A percentile compares a stretch with the other conserved stretches of the same genome.
Conservation (phyloP, 106 monocot genomes). For the Apostasia ramifera region DNA sequence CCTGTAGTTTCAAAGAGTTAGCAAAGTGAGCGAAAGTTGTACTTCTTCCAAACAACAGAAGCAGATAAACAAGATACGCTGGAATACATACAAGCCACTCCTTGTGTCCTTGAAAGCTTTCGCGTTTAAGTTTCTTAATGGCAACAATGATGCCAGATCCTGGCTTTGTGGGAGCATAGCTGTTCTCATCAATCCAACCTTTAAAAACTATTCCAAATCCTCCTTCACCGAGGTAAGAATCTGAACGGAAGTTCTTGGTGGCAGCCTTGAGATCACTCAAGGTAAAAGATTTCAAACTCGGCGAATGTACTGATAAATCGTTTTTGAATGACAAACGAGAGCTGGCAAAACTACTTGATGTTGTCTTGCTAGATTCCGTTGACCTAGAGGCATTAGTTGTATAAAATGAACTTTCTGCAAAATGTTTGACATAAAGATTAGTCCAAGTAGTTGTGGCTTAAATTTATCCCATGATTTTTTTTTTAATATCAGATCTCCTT, state of each 20-base stretch:
- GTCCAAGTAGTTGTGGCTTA: too few relatives aligned
- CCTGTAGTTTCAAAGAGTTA: constrained; percentile 25
- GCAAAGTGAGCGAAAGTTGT: not conserved
- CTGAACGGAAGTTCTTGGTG: constrained; percentile 67
- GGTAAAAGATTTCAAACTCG: constrained; percentile 45
- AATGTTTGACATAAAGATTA: too few relatives aligned
- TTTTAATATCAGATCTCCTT: too few relatives aligned
- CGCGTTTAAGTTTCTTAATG: constrained; percentile 70
- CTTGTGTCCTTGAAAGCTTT: constrained; percentile 84
- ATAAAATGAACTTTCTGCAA: constrained; percentile 10
- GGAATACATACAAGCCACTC: constrained; percentile 67
- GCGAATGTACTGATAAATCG: constrained; percentile 3
- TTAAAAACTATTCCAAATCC: constrained; percentile 86
- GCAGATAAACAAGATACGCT: too few relatives aligned
- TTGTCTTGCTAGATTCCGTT: constrained; percentile 12
- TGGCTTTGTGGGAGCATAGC: constrained; percentile 40
- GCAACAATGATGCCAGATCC: constrained; percentile 67
- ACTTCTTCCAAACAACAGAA: too few relatives aligned
- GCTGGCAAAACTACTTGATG: not conserved
- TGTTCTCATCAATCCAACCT: constrained; percentile 76
- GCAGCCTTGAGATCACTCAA: constrained; percentile 64
- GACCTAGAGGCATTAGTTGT: constrained; percentile 14
- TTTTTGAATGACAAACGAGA: constrained; percentile 13
- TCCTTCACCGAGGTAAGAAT: constrained; percentile 66
- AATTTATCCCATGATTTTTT: too few relatives aligned